Conservation (phyloP, 805 yeast genomes). For the Clavispora carvajalis region DNA sequence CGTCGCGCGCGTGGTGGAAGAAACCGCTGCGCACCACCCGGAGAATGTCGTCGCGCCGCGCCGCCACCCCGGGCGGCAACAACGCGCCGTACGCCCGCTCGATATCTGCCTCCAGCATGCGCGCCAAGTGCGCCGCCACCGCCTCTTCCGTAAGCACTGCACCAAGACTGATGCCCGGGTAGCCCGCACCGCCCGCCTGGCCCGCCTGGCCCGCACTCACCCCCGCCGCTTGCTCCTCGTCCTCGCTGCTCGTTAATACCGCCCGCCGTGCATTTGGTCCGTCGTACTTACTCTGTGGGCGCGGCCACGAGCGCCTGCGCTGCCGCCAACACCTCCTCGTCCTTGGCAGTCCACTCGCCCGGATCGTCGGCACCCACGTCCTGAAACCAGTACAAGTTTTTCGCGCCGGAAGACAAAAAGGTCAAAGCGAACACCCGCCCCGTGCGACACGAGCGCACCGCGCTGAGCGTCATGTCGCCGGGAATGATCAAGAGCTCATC, state of each 20-base stretch:
- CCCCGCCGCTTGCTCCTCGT: neutral
- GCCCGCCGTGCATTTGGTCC: slow-evolving; percentile 30
- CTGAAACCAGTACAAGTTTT: slow-evolving; percentile 69
- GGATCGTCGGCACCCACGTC: slow-evolving; percentile 60
- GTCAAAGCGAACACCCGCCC: slow-evolving; percentile 74
- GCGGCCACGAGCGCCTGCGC: slow-evolving; percentile 13
- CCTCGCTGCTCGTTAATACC: slow-evolving; percentile 1
- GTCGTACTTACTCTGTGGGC: slow-evolving; percentile 36
- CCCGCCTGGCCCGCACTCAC: slow-evolving; percentile 18
- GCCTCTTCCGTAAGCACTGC: slow-evolving; percentile 30
- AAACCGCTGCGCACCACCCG: slow-evolving; percentile 45
- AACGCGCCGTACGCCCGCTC: slow-evolving; percentile 21
- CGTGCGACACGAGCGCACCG: slow-evolving; percentile 59
- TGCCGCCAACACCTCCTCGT: slow-evolving; percentile 37
- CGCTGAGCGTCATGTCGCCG: slow-evolving; percentile 79
- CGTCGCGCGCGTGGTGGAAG: slow-evolving; percentile 38
- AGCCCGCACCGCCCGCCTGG: slow-evolving; percentile 3
- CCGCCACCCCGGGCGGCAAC: slow-evolving; percentile 40
- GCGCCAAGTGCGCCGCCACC: slow-evolving; percentile 28
- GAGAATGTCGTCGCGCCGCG: slow-evolving; percentile 33
- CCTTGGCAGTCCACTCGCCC: slow-evolving; percentile 53
- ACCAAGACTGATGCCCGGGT: slow-evolving; percentile 13
- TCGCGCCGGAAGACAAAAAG: slow-evolving; percentile 59
- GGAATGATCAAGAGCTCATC: slow-evolving; percentile 73
- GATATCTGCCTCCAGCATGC: slow-evolving; percentile 26